Evolutionary conservation across 2,329 filamentous ascomycete species (phyloP), one percentile per base, ranked within the genome.

Genomic region (Cryphonectria naterciae): DNA sequence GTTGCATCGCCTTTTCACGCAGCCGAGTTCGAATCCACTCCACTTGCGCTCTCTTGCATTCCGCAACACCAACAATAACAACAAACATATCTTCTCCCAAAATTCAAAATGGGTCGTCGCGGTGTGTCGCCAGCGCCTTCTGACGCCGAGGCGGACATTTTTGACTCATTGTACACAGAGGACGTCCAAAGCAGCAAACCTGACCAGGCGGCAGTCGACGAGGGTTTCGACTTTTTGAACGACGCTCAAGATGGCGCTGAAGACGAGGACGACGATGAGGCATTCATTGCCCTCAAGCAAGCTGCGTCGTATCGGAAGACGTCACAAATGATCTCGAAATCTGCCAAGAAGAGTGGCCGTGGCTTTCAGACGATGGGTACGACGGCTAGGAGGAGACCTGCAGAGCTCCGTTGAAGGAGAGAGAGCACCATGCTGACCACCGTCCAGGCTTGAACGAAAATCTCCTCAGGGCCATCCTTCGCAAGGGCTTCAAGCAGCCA

Each of bases 401-500:
- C n/a, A 28, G 11, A 19, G 22, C 11, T 46, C n/a, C 58, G 2
- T 49, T 56, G 32, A 32, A 32, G 28, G 11, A 10, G 41, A 15
- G 25, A 49, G 39, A 11, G 37, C 8, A 39, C 56, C n/a, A 25
- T 4, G 56, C 74, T 76, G 19, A 77, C 68, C 65, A 66, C 58
- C 66, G 4, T 13, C 13, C 70, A 91, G 89, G 93, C 54, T 84
- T 98, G 70, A 97, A 93, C 82, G 85, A 90, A 15, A 91, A 92
- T 75, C 86, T 99, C 5, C 86, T 99, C 35, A 96, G 97, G 78
- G 94, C 96, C 1, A 98, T 99, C 74, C 89, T 93, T 17, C 89
- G 93, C 76, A 99, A 98, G 83, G 97, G 96, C 22, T 99, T 98
- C 82, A 94, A 92, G 0, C 93, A 98, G 2, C 97, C 97, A 4